Conservation (phyloP, 768 basidiomycete species). For the Leccinum rimulosum region DNA sequence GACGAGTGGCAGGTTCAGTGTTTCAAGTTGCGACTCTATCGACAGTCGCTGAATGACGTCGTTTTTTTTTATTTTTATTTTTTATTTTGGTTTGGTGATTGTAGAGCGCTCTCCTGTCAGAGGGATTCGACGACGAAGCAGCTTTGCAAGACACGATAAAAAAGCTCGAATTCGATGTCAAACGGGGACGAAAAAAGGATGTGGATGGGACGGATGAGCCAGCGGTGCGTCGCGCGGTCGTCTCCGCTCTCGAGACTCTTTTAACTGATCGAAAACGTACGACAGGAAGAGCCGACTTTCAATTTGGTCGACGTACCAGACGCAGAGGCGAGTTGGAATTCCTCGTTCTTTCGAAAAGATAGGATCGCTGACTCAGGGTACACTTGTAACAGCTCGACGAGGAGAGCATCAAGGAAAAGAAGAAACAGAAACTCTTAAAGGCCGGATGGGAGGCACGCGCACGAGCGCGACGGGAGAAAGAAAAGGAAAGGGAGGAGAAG, state of each 20-base stretch:
- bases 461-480: constrained; percentile 82
- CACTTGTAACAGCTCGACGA: constrained; percentile 67
- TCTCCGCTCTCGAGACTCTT: not conserved
- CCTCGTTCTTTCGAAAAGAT: not conserved
- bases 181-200: constrained; percentile 80
- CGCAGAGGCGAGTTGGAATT: constrained; percentile 56
- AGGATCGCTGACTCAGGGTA: not conserved
- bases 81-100: not conserved
- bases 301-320: constrained; percentile 92
- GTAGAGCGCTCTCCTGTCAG: constrained; percentile 58
- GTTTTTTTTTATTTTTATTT: not conserved
- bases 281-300: constrained; percentile 79
- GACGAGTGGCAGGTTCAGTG: constrained; percentile 70
- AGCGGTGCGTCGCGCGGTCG: constrained; percentile 34
- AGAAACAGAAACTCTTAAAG: constrained; percentile 88
- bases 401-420: constrained; percentile 91
- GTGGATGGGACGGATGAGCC: constrained; percentile 66
- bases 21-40: not conserved
- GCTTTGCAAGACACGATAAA: constrained; percentile 81
- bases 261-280: constrained; percentile 1
- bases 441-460: constrained; percentile 91
- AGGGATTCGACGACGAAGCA: constrained; percentile 77
- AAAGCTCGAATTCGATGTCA: constrained; percentile 77
- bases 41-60: not conserved
- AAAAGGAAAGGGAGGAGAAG: constrained; percentile 72